These are phyloP conservation scores for Prillingera fragicola DNA, from an alignment of 1,284 basidiomycete species.

Conservation along the genomic window DNA sequence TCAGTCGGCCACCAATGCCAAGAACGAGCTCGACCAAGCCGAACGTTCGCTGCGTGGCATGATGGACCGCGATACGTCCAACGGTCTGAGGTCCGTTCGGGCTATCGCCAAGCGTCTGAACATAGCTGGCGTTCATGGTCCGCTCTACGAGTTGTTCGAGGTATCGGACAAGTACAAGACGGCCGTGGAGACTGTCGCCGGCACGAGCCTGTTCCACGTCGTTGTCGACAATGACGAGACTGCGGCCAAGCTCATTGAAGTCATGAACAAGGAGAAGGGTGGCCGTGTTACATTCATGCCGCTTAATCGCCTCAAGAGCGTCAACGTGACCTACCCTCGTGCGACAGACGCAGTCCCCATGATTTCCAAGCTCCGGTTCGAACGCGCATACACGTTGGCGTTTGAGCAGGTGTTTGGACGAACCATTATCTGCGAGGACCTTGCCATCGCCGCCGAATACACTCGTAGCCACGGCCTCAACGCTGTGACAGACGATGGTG, in stretches of 20 bases:
- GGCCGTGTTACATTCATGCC: slow-evolving; percentile 99
- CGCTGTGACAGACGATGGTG: slow-evolving; percentile 94
- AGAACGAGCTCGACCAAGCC: slow-evolving; percentile 70
- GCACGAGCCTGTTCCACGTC: slow-evolving; percentile 92
- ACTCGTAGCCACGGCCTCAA: slow-evolving; percentile 91
- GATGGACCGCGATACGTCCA: slow-evolving; percentile 95
- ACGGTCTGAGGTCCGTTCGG: slow-evolving; percentile 77
- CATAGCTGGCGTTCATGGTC: slow-evolving; percentile 77
- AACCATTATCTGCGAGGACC: slow-evolving; percentile 88
- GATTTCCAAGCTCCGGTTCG: slow-evolving; percentile 75
- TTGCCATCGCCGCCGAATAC: slow-evolving; percentile 88
- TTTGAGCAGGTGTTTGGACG: slow-evolving; percentile 98
- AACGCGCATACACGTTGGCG: slow-evolving; percentile 67
- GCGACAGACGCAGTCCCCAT: slow-evolving; percentile 84
- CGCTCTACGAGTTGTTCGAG: slow-evolving; percentile 88
- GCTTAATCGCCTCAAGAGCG: slow-evolving; percentile 87
- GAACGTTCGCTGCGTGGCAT: slow-evolving; percentile 76
- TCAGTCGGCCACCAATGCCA: slow-evolving; percentile 67
- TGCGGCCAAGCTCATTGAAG: slow-evolving; percentile 76
- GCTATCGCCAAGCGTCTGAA: slow-evolving; percentile 68
- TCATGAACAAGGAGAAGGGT: slow-evolving; percentile 85
- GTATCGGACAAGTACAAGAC: slow-evolving; percentile 89
- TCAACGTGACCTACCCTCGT: slow-evolving; percentile 60
- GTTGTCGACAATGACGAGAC: slow-evolving; percentile 95
- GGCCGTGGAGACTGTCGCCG: slow-evolving; percentile 89